These are phyloP conservation scores for Rhodotorula toruloides DNA, from an alignment of 768 basidiomycete genomes.

Conservation along the genomic window DNA sequence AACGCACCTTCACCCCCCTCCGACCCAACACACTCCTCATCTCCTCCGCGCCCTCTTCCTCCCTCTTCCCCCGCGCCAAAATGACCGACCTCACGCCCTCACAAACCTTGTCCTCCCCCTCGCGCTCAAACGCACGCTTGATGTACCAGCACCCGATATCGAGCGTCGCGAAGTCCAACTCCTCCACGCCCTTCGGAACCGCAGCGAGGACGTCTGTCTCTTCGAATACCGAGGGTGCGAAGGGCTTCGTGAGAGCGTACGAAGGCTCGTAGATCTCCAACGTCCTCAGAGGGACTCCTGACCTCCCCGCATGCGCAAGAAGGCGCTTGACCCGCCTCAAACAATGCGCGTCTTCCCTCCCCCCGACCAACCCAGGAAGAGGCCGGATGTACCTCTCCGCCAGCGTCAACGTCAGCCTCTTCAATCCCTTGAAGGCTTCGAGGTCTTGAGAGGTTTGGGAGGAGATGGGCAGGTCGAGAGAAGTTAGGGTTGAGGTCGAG, in stretches of 20 bases:
- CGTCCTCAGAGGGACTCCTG: neutral
- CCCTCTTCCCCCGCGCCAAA: neutral
- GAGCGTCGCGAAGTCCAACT: conserved; percentile 14
- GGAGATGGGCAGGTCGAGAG: conserved; percentile 27
- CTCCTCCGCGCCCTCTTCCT: neutral
- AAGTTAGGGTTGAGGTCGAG: neutral
- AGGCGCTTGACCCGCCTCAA: neutral
- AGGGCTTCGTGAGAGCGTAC: neutral
- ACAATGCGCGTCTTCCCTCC: neutral
- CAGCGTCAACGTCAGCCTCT: conserved; percentile 19
- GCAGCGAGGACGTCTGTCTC: neutral
- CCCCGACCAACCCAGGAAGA: neutral
- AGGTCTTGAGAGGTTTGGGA: conserved; percentile 19
- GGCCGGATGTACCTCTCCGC: conserved; percentile 29
- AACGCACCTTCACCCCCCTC: conserved; percentile 6
- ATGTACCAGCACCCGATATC: neutral
- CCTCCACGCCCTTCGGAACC: neutral
- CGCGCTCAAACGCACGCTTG: neutral
- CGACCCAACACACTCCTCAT: neutral
- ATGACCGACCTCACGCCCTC: neutral
- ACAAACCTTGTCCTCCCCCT: neutral
- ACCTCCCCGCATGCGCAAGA: neutral
- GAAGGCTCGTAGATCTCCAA: conserved; percentile 24
- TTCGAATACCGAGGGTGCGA: neutral
- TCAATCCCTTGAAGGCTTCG: neutral